phyloP scores from a whole-genome alignment of 2,329 filamentous ascomycete genomes.

The Aureobasidium uvarum region DNA sequence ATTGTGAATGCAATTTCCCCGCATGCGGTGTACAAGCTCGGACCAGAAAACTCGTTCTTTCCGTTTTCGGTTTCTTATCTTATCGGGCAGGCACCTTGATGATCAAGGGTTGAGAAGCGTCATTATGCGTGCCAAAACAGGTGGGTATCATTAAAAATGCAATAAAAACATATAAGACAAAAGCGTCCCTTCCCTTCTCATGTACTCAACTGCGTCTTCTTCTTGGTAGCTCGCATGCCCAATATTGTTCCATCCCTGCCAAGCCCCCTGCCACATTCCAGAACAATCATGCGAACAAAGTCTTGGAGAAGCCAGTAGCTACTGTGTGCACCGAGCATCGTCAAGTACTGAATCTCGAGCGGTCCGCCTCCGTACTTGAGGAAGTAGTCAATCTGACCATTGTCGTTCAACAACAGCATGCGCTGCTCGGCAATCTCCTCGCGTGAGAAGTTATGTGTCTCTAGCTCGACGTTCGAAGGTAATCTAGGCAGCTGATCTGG shows the following conservation, averaged over 20 bases:
- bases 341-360: constrained; percentile 91
- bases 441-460: constrained; percentile 89
- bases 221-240: constrained; percentile 57
- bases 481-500: constrained; percentile 41
- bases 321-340: constrained; percentile 93
- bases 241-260: constrained; percentile 61
- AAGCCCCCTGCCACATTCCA: constrained; percentile 75
- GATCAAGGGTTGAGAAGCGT: background rate
- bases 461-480: constrained; percentile 70
- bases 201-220: constrained; percentile 34
- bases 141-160: constrained; percentile 6
- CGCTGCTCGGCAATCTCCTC: constrained; percentile 91
- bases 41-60: background rate
- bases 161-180: background rate
- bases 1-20: constrained; percentile 2
- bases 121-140: background rate
- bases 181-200: background rate
- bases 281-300: constrained; percentile 84
- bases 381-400: constrained; percentile 92
- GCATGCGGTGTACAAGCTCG: constrained; percentile 15
- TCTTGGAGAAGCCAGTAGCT: constrained; percentile 89
- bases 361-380: constrained; percentile 80
- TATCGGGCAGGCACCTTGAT: constrained; percentile 21
- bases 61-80: constrained; percentile 13
- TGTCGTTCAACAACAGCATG: constrained; percentile 86